Percentiles rank a stretch among this genome's conserved stretches.
phyloP scores from a whole-genome alignment of 2,329 filamentous ascomycete species.

The Emergomyces africanus region DNA sequence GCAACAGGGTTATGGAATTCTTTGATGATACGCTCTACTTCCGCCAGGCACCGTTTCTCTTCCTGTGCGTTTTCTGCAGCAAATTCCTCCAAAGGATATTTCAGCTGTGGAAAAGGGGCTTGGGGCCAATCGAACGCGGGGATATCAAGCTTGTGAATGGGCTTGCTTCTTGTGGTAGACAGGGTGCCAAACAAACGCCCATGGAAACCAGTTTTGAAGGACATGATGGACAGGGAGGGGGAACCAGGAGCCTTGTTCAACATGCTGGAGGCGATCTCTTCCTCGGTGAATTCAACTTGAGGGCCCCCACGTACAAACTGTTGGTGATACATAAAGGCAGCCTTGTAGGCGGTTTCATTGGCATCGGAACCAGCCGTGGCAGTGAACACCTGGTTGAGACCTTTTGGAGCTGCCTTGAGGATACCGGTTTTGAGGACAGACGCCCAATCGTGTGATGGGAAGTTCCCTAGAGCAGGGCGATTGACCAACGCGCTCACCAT shows the following conservation, averaged over 20 bases:
- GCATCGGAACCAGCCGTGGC: slow-evolving; percentile 81
- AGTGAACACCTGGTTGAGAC: slow-evolving; percentile 80
- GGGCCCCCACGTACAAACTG: slow-evolving; percentile 68
- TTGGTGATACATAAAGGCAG: slow-evolving; percentile 84
- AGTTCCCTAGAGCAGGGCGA: slow-evolving; percentile 80
- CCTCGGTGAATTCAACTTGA: slow-evolving; percentile 62
- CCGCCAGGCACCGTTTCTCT: slow-evolving; percentile 67
- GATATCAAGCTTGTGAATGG: slow-evolving; percentile 90
- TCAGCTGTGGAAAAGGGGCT: slow-evolving; percentile 70
- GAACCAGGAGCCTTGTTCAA: slow-evolving; percentile 67
- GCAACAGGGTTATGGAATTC: slow-evolving; percentile 68
- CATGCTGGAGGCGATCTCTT: slow-evolving; percentile 66
- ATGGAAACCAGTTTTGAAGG: slow-evolving; percentile 81
- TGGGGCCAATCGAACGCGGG: slow-evolving; percentile 93
- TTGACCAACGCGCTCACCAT: slow-evolving; percentile 77
- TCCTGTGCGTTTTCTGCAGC: slow-evolving; percentile 68
- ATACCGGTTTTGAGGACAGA: slow-evolving; percentile 66
- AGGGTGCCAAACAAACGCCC: slow-evolving; percentile 79
- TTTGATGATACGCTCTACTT: slow-evolving; percentile 70
- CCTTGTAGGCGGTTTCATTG: slow-evolving; percentile 92
- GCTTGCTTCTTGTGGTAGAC: slow-evolving; percentile 81
- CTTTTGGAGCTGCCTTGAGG: slow-evolving; percentile 69
- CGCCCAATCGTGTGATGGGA: slow-evolving; percentile 75
- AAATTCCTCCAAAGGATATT: slow-evolving; percentile 75
- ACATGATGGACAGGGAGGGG: slow-evolving; percentile 70